Evolutionary conservation across 331 rosid species (phyloP).

Genomic region (Malus hybrid): DNA sequence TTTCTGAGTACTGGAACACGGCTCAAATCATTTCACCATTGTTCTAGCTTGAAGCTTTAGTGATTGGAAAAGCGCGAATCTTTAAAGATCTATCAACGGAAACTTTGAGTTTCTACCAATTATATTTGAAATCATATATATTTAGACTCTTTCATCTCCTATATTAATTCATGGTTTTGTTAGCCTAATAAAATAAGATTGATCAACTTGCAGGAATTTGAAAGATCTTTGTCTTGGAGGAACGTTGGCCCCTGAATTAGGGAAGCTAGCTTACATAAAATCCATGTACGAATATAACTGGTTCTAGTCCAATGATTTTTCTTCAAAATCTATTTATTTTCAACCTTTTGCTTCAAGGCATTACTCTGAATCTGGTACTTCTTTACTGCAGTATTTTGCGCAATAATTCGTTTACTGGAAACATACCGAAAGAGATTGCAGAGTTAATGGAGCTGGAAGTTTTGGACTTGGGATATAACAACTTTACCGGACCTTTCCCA

Average conservation of each 20-base stretch:
- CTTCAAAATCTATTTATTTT: not conserved
- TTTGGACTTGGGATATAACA: constrained; percentile 64
- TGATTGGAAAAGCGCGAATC: not conserved
- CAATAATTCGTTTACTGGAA: constrained; percentile 58
- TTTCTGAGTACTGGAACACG: not conserved
- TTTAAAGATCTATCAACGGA: not conserved
- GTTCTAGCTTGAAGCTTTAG: not conserved
- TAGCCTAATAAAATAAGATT: constrained; percentile 1
- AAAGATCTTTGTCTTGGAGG: constrained; percentile 59
- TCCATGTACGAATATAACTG: constrained; percentile 45
- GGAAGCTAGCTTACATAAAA: constrained; percentile 41
- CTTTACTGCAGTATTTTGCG: constrained; percentile 46
- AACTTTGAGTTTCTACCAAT: not conserved
- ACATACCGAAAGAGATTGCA: constrained; percentile 45
- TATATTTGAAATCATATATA: not conserved
- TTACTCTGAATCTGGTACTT: not conserved
- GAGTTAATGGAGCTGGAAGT: constrained; percentile 49
- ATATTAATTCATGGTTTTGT: not conserved
- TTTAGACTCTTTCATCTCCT: not conserved
- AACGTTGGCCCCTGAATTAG: constrained; percentile 60
- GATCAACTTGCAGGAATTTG: constrained; percentile 47
- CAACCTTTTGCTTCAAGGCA: not conserved
- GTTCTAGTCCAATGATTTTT: not conserved
- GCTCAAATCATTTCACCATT: not conserved
- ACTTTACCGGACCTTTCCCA: constrained; percentile 56